Percentiles rank a stretch among this genome's conserved stretches.
Conservation (phyloP, 371 early-diverging fungal species). For the Chytridiales sp. region DNA sequence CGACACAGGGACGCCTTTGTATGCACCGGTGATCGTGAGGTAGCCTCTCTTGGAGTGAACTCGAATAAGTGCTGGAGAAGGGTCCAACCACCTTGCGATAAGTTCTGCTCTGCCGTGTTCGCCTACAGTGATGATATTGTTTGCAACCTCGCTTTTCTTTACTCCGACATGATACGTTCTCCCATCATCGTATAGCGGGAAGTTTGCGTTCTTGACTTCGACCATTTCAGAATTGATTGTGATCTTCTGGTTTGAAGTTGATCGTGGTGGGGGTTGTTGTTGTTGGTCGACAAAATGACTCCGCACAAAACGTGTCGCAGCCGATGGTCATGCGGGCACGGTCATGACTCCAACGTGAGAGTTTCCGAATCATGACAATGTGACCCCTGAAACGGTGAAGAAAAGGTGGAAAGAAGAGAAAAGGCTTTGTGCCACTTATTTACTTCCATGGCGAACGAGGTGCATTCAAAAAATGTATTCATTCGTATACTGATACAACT, state of each 20-base stretch:
- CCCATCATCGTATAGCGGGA: slow-evolving; percentile 76
- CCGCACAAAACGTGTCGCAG: neutral
- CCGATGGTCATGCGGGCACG: neutral
- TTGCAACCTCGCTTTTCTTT: slow-evolving; percentile 76
- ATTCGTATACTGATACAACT: neutral
- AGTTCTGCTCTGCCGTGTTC: slow-evolving; percentile 77
- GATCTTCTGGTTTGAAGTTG: neutral
- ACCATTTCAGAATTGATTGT: neutral
- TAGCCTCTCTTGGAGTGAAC: slow-evolving; percentile 77
- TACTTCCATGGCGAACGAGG: too few relatives aligned
- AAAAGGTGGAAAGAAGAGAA: too few relatives aligned
- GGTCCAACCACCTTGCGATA: slow-evolving; percentile 52
- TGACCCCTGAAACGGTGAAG: neutral
- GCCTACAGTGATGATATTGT: slow-evolving; percentile 91
- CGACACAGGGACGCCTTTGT: slow-evolving; percentile 73
- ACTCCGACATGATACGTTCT: slow-evolving; percentile 86
- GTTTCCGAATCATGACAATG: neutral
- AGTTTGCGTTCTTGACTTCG: slow-evolving; percentile 57
- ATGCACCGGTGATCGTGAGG: slow-evolving; percentile 88
- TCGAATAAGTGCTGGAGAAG: neutral
- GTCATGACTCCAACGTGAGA: neutral
- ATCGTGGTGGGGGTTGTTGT: neutral
- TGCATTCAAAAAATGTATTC: too few relatives aligned
- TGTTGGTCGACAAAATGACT: neutral
- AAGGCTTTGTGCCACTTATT: too few relatives aligned